Evolutionary conservation across 2,329 filamentous ascomycete species (phyloP), one percentile per base, ranked within the genome.

Genomic region (Ceratocystis eucalypticola): DNA sequence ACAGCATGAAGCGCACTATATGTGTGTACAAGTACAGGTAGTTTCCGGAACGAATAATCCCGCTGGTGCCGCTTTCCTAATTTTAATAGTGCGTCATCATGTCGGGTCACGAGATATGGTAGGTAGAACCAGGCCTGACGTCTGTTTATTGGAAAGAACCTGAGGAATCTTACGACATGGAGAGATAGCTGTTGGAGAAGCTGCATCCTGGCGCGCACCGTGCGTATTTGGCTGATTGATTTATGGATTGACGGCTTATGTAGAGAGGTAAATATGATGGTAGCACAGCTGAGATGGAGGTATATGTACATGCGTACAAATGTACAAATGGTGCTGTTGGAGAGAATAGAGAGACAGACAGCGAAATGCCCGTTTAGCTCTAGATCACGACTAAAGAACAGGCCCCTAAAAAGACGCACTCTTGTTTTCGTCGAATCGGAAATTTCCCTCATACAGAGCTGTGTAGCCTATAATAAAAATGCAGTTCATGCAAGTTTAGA

Each of bases 131-230:
- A 59, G 55, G 55, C 55, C 55, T 33, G 28, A 59, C 33, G 55
- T 59, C 30, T 59, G 15, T 59, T 59, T 37, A 59, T 30, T 37
- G 55, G 55, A 59, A 59, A 37, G 12, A 59, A 59, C 55, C 30
- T 22, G 55, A 30, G 30, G 17, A 59, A 59, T 59, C 55, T 59
- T 59, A 59, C 55, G 55, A 59, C 28, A 59, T 37, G 17, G 55
- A 59, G n/a, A 25, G 55, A 59, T 12, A 20, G 28, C 28, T n/a
- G 55, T 59, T 59, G 55, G 55, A 37, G 55, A 59, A 59, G 55
- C 55, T 33, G 55, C 55, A 59, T 17, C 15, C 33, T 59, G 15
- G 28, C 28, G 28, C 28, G 33, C 28, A 59, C 55, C 33, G 55
- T 59, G 55, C 33, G 55, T 37, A 59, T 59, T 59, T 59, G 17